These are phyloP conservation scores for Jackrogersella minutella DNA, from an alignment of 495 filamentous ascomycete species.

Conservation along the genomic window DNA sequence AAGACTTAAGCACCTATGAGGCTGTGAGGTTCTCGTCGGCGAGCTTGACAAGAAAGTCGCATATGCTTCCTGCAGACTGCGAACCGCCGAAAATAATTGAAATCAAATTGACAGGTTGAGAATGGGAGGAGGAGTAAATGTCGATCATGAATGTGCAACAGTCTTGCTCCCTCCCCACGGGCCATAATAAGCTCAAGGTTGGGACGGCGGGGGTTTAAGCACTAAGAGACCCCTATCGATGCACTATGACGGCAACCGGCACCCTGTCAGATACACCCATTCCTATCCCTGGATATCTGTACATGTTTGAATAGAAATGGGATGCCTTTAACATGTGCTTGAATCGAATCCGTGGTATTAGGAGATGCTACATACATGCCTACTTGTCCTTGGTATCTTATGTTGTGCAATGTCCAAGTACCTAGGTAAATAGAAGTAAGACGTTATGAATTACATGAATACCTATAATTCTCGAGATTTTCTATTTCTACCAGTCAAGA, in stretches of 20 bases:
- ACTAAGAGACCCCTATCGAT: constrained; percentile 1
- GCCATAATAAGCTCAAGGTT: constrained; percentile 6
- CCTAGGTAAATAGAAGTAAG: no score
- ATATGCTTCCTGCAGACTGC: neutral
- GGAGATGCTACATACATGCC: no score
- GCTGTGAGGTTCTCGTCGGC: neutral
- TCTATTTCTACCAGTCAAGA: no score
- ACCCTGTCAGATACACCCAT: neutral
- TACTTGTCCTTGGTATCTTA: no score
- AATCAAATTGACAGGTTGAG: neutral
- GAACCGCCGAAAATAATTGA: no score
- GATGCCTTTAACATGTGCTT: no score
- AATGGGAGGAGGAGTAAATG: neutral
- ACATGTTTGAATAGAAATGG: neutral
- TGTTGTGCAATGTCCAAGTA: no score
- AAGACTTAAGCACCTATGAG: no score
- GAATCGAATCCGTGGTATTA: no score
- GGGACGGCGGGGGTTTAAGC: constrained; percentile 6
- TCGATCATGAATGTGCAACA: neutral
- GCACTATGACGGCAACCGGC: constrained; percentile 43
- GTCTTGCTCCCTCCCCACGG: constrained; percentile 9
- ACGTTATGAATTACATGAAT: no score
- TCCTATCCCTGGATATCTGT: neutral
- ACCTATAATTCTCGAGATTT: no score
- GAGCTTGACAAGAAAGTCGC: neutral